Percentiles rank a stretch among this genome's conserved stretches.
These are phyloP conservation scores for Russula virescens DNA, from an alignment of 768 basidiomycete species.

Conservation along the genomic window DNA sequence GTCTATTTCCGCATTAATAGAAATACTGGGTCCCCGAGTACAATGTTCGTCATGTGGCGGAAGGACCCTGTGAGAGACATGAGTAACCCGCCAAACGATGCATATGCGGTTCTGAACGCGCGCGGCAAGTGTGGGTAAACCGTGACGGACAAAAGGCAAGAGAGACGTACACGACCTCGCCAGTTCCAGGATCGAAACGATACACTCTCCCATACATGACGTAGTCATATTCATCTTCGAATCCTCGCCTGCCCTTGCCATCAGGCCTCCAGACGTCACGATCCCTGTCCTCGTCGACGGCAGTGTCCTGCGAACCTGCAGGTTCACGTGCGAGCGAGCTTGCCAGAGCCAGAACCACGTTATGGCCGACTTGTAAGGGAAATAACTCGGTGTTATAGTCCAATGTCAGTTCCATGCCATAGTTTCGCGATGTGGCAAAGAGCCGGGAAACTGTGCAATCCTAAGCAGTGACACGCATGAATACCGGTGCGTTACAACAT, in stretches of 20 bases:
- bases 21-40: conserved; percentile 90
- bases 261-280: conserved; percentile 81
- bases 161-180: conserved; percentile 76
- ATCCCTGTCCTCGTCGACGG: conserved; percentile 64
- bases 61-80: conserved; percentile 91
- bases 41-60: conserved; percentile 86
- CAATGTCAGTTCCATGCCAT: conserved; percentile 86
- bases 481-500: conserved; percentile 26
- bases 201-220: conserved; percentile 99
- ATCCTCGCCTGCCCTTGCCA: conserved; percentile 67
- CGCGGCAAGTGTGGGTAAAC: conserved; percentile 20
- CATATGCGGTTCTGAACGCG: conserved; percentile 76
- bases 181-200: conserved; percentile 85
- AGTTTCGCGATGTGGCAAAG: conserved; percentile 83
- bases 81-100: conserved; percentile 92
- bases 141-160: background rate
- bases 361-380: conserved; percentile 59
- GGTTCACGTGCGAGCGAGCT: conserved; percentile 65
- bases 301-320: conserved; percentile 43
- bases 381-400: conserved; percentile 95
- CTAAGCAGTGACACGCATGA: conserved; percentile 1
- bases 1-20: conserved; percentile 65
- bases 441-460: conserved; percentile 73
- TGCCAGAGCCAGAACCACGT: conserved; percentile 81
- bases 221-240: conserved; percentile 97